Evolutionary conservation across 1,284 basidiomycete genomes (phyloP), one percentile per base, ranked within the genome.

Genomic region (Garcileccinum viscosum): DNA sequence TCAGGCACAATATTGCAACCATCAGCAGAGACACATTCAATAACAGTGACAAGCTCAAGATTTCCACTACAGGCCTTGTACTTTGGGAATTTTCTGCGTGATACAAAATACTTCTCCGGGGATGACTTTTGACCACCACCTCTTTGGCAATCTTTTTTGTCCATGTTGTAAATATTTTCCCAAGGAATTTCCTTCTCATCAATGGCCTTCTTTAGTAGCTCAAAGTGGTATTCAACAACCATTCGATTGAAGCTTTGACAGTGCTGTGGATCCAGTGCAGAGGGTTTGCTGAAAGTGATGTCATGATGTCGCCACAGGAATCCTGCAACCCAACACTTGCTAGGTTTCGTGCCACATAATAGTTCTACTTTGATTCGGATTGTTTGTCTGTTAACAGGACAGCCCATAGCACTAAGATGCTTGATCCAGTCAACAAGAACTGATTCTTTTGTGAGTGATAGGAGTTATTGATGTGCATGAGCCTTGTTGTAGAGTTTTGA

Each of bases 121-220:
- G 53, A 58, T 9, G 53, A 27, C 30, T 58, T 58, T 32, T 12
- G 11, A 33, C 63, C 63, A n/a, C 63, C 27, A 6, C 53, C 53
- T 8, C 37, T 24, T 35, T 64, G 63, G 19, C 37, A 15, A 1
- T 30, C 63, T 22, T 64, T 64, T 14, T 64, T 32, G n/a, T 64
- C 63, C 63, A 64, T 64, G 27, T 64, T 64, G 7, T 58, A 64
- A 35, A 58, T 38, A 42, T 64, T 64, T 38, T 64, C 53, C 53
- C 63, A 64, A 32, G 37, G 53, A 8, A 64, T 64, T 15, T 22
- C 53, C 3, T 64, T 11, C 17, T 27, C 50, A 14, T 64, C 53
- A 24, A 64, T 17, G 24, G 53, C 37, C 24, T 64, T 22, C 5
- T 64, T 33, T 22, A 64, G 50, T 12, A 64, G 53, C 15, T 38